These are phyloP conservation scores for Rhododendron henanense DNA, from an alignment of 148 eudicot genomes.

Conservation along the genomic window DNA sequence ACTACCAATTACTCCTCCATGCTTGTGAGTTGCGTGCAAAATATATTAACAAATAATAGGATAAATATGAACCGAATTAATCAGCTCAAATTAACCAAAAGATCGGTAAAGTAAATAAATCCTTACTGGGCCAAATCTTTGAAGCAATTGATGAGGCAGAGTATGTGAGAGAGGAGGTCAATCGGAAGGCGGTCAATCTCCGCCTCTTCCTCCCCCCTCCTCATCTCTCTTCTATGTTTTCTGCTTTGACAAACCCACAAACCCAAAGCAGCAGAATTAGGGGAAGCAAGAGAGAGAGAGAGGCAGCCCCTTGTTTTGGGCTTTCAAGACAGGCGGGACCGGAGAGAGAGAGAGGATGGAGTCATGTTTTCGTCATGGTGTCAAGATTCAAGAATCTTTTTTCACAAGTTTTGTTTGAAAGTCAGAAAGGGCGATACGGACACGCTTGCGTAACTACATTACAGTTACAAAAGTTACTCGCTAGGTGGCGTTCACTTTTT, in stretches of 20 bases:
- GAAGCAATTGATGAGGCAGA: not conserved
- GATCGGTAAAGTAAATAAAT: not conserved
- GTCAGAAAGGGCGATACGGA: not conserved
- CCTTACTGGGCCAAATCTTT: not conserved
- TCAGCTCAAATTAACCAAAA: not conserved
- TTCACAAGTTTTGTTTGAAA: not conserved
- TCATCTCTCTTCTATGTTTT: not conserved
- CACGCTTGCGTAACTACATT: no score
- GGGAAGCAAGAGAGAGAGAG: not conserved
- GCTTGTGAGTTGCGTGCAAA: not conserved
- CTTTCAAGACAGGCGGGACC: not conserved
- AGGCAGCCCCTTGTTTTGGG: not conserved
- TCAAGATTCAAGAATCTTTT: not conserved
- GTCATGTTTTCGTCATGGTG: not conserved
- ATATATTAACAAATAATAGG: not conserved
- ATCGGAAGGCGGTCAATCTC: conserved; percentile 1
- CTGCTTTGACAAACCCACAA: not conserved
- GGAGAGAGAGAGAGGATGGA: not conserved
- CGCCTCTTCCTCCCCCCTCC: not conserved
- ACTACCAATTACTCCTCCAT: not conserved
- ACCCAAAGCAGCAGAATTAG: not conserved
- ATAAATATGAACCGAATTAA: not conserved
- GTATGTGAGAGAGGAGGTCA: not conserved
- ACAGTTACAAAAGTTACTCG: no score
- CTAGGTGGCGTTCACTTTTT: no score